Evolutionary conservation across 306 rosid species (phyloP).

Genomic region (Ziziphus jujuba): DNA sequence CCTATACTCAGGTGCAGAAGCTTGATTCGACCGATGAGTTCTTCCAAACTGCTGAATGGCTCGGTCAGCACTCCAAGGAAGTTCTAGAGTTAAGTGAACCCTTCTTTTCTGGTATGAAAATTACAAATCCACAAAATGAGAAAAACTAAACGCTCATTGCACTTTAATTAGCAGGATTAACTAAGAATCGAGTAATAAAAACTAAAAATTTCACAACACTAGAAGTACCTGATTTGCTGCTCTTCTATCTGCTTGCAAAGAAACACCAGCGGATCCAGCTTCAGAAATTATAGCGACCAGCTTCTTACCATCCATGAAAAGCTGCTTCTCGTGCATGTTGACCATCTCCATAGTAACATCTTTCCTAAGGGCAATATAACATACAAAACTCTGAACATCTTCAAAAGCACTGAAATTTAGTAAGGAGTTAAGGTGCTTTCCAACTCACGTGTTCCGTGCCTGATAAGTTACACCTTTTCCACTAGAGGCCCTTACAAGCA

Average conservation of each 20-base stretch:
- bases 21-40: constrained; percentile 98
- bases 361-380: constrained; percentile 55
- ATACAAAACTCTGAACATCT: constrained; percentile 16
- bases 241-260: constrained; percentile 97
- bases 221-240: constrained; percentile 75
- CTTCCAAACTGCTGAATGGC: constrained; percentile 99
- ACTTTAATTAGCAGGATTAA: constrained; percentile 14
- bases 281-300: constrained; percentile 93
- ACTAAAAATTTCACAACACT: constrained; percentile 18
- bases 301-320: constrained; percentile 96
- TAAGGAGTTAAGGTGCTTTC: constrained; percentile 12
- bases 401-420: neutral
- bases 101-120: constrained; percentile 75
- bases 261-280: constrained; percentile 99
- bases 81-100: constrained; percentile 93
- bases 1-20: constrained; percentile 99
- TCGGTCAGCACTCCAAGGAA: constrained; percentile 99
- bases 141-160: constrained; percentile 18
- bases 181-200: constrained; percentile 6
- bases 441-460: constrained; percentile 94
- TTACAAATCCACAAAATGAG: constrained; percentile 15
- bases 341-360: constrained; percentile 98
- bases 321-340: constrained; percentile 98
- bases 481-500: constrained; percentile 89
- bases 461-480: constrained; percentile 98